phyloP scores from a whole-genome alignment of 73 alveolate genomes.

The Breviolum minutum region DNA sequence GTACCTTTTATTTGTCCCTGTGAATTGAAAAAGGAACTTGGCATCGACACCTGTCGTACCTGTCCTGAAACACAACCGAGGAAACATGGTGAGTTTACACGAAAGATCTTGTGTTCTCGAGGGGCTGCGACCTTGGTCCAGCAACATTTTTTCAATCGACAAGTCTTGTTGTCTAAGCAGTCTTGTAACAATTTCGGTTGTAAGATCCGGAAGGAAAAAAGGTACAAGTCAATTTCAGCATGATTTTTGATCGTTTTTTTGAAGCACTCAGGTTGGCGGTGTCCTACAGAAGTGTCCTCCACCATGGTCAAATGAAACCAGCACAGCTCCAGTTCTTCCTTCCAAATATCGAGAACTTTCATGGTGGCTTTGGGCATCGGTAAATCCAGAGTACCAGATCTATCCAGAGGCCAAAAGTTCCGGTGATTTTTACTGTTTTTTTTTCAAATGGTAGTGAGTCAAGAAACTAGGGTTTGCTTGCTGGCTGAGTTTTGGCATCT shows the following conservation, averaged over 20 bases:
- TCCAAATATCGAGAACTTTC: conserved; percentile 20
- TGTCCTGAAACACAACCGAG: background rate
- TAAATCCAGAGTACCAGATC: conserved; percentile 48
- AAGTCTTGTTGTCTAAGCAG: background rate
- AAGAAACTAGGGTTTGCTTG: background rate
- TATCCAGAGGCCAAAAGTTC: conserved; percentile 26
- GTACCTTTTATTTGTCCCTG: background rate
- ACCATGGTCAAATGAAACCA: conserved; percentile 1
- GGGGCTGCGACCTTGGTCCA: conserved; percentile 17
- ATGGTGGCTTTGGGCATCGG: conserved; percentile 59
- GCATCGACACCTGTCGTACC: too few relatives aligned
- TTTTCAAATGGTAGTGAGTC: too few relatives aligned
- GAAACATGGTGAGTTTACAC: conserved; percentile 42
- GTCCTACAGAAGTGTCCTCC: conserved; percentile 3
- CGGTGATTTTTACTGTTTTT: background rate
- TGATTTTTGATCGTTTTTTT: background rate
- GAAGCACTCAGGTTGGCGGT: background rate
- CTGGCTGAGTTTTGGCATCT: background rate
- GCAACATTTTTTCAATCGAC: too few relatives aligned
- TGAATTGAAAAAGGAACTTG: too few relatives aligned
- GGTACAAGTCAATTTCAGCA: background rate
- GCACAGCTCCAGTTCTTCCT: conserved; percentile 35
- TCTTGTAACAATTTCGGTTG: background rate
- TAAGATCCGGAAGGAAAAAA: too few relatives aligned
- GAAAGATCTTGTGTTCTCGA: background rate